phyloP scores from a whole-genome alignment of 306 rosid species.

The Trifolium dubium region DNA sequence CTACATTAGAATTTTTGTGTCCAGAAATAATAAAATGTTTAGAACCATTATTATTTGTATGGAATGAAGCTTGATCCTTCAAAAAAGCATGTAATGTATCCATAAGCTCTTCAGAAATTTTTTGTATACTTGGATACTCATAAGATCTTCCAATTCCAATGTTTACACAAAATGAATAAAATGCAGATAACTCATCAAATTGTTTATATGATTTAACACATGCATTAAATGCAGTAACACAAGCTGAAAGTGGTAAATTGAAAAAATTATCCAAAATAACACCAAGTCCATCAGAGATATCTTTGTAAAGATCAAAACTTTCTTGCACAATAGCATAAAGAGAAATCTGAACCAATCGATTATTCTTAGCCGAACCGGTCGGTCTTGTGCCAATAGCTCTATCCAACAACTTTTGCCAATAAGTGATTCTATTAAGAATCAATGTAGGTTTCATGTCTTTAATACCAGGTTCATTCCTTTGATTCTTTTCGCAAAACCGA shows the following conservation, averaged over 20 bases:
- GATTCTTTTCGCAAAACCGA: conserved; percentile 17
- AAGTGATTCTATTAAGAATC: conserved; percentile 57
- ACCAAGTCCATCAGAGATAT: conserved; percentile 71
- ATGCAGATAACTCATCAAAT: conserved; percentile 68
- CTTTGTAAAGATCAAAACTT: conserved; percentile 73
- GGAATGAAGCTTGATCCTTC: conserved; percentile 73
- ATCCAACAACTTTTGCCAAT: conserved; percentile 81
- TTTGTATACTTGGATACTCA: conserved; percentile 84
- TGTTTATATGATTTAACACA: conserved; percentile 76
- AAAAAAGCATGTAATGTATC: conserved; percentile 76
- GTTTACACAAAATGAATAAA: conserved; percentile 59
- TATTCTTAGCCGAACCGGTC: conserved; percentile 59
- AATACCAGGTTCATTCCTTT: conserved; percentile 49
- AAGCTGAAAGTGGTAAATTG: conserved; percentile 59
- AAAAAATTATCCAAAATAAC: conserved; percentile 80
- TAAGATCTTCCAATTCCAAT: conserved; percentile 79
- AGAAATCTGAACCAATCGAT: conserved; percentile 57
- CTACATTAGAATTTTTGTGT: background rate
- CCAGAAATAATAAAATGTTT: conserved; percentile 21
- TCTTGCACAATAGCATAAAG: conserved; percentile 78
- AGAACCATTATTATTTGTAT: conserved; percentile 26
- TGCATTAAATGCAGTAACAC: conserved; percentile 66
- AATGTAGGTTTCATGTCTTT: conserved; percentile 70
- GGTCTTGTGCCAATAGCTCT: conserved; percentile 71
- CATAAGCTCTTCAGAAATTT: conserved; percentile 73